Evolutionary conservation across 2,329 filamentous ascomycete species (phyloP), one percentile per base, ranked within the genome.

Genomic region (Herpotrichia juniperi): DNA sequence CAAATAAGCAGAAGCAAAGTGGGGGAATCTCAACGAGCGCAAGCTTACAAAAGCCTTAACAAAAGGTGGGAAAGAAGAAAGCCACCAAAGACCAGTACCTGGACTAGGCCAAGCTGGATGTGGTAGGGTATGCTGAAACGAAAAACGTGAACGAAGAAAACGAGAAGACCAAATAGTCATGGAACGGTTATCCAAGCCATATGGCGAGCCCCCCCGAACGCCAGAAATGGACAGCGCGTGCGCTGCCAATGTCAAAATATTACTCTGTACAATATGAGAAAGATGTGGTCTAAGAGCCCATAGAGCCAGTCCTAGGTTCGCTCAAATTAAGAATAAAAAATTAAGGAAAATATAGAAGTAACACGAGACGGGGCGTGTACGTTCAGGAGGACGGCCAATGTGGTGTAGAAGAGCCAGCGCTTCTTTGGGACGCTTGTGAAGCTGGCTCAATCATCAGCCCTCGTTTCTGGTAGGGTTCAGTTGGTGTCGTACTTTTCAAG

Each of bases 311-410:
- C 64, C 53, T 53, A 57, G 63, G 61, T 53, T 48, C 50, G 34
- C 35, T 34, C 48, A 42, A 44, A 64, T 66, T 69, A 65, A 58
- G 59, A 56, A 65, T 63, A 54, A 65, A 58, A 69, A 58, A 69
- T 70, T 70, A 69, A 42, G 44, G 51, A n/a, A 50, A 48, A 56
- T 34, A 58, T 51, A 51, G n/a, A 46, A 52, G 50, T 22, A 50
- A 61, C 45, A 48, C 47, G 28, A 48, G 48, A 21, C 24, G 9
- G n/a, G 31, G 40, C n/a, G 25, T 43, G 16, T 30, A 10, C 40
- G 25, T 16, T 9, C 26, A 26, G 16, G 4, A 21, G 25, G 37
- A n/a, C 21, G 6, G 7, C 16, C n/a, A n/a, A 14, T 25, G 4
- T 6, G 21, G 14, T 16, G n/a, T 40, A 14, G 16, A 24, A 40